Base-by-base conservation (phyloP, 805 yeast genomes). In the Zygosaccharomyces lentus region DNA sequence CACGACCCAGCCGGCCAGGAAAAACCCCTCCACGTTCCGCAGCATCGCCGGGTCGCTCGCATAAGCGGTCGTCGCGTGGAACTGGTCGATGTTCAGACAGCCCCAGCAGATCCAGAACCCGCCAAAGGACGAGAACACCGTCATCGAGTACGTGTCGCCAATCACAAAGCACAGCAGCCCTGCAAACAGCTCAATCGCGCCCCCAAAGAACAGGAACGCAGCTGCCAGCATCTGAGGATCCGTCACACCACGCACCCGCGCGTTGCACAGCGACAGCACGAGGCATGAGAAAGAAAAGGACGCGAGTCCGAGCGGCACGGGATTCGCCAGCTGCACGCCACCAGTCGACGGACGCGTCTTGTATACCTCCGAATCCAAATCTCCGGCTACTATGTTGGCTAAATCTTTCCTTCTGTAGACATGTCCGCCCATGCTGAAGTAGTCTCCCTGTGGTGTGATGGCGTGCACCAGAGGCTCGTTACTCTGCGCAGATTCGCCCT, bases 81-180 rank as follows among this genome's bases (percentile, higher is more conserved):
- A 81, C 58, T 76, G 75, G 39, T 80, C 81, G 39, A 77, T 72
- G 47, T 67, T 64, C 27, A 84, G 76, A 26, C 84, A 84, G 49
- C 82, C 89, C 71, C 79, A 84, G 23, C 82, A 71, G 70, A 81
- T 77, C 91, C 91, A 84, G 63, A 84, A 84, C 2, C 87, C 90
- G 48, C 87, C 91, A 54, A 68, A 71, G 4, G 73, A 61, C 29
- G 70, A 66, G 48, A 70, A 59, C 17, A 69, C 68, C 24, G 84
- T 74, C 54, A 82, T 86, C 66, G 87, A 87, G 68, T 82, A 84
- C 17, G 88, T 82, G 66, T 82, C 83, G 56, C 84, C 89, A 34
- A 78, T 72, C n/a, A 82, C 80, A 66, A 83, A 74, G 65, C 85
- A 87, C 76, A 85, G 78, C 73, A 84, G 73, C 46, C 89, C 90